Evolutionary conservation across 192 early-diverging fungal species (phyloP).

Genomic region (Dissophora globulifera): DNA sequence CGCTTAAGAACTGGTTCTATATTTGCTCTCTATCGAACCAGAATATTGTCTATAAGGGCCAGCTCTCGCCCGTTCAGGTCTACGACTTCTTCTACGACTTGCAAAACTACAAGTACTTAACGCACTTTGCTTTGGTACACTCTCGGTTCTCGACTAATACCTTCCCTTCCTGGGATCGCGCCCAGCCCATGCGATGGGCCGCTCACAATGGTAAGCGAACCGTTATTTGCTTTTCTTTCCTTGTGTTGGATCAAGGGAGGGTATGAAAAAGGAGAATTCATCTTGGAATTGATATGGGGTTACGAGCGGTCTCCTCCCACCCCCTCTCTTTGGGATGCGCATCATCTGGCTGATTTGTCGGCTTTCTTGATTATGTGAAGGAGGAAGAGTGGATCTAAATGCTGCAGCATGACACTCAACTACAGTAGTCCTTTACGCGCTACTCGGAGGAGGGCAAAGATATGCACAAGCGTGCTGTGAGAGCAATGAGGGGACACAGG

Average conservation of each 20-base stretch:
- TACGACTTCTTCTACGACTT: slow-evolving; percentile 94
- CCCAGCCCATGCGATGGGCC: slow-evolving; percentile 97
- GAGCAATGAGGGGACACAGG: slow-evolving; percentile 3
- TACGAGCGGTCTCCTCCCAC: too few species aligned
- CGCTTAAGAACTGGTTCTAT: slow-evolving; percentile 93
- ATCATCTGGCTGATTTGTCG: too few species aligned
- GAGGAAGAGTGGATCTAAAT: not conserved
- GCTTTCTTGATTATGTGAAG: too few species aligned
- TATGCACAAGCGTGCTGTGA: not conserved
- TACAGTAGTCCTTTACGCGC: too few species aligned
- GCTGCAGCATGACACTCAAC: not conserved
- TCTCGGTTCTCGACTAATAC: slow-evolving; percentile 99
- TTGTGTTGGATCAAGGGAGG: not conserved
- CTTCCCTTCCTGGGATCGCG: slow-evolving; percentile 99
- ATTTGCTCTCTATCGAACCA: slow-evolving; percentile 94
- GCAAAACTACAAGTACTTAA: slow-evolving; percentile 79
- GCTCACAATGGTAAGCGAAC: slow-evolving; percentile 91
- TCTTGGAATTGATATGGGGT: too few species aligned
- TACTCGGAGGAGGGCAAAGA: too few species aligned
- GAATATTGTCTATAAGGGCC: slow-evolving; percentile 98
- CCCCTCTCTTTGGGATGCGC: not conserved
- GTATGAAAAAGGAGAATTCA: not conserved
- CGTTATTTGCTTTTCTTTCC: not conserved
- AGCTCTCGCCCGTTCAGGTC: slow-evolving; percentile 93
- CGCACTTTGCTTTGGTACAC: slow-evolving; percentile 97